A percentile compares a stretch with the other conserved stretches of the same genome.
phyloP scores from a whole-genome alignment of 805 yeast species.

The Saturnispora galanensis region DNA sequence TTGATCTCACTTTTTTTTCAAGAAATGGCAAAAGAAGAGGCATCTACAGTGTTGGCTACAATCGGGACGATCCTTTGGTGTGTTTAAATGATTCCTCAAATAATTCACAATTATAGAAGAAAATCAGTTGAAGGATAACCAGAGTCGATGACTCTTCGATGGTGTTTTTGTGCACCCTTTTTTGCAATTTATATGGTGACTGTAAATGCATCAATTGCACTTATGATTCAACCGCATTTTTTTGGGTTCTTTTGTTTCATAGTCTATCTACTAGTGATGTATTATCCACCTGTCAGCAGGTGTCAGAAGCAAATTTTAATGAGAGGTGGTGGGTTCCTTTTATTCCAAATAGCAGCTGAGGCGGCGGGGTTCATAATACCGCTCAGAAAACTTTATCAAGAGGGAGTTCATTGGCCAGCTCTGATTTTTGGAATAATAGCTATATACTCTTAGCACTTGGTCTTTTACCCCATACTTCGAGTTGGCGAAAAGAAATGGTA shows the following conservation, averaged over 20 bases:
- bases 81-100: constrained; percentile 70
- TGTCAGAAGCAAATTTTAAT: constrained; percentile 24
- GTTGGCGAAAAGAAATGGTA: constrained; percentile 39
- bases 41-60: constrained; percentile 73
- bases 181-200: constrained; percentile 42
- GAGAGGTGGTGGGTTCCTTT: constrained; percentile 27
- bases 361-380: constrained; percentile 41
- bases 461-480: constrained; percentile 49
- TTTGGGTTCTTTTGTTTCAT: constrained; percentile 42
- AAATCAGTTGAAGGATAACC: constrained; percentile 85
- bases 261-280: constrained; percentile 39
- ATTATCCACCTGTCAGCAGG: constrained; percentile 40
- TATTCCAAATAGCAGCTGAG: constrained; percentile 33
- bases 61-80: constrained; percentile 92
- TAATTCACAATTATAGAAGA: constrained; percentile 57
- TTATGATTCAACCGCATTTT: constrained; percentile 43
- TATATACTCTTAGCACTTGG: constrained; percentile 38
- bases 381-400: constrained; percentile 35
- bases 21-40: constrained; percentile 22
- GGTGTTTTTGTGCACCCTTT: constrained; percentile 59
- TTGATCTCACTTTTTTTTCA: too few relatives aligned
- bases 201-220: constrained; percentile 39
- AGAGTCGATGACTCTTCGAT: constrained; percentile 75
- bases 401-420: constrained; percentile 36
- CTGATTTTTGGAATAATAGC: constrained; percentile 41